Evolutionary conservation across 345 rosid species (phyloP).

Genomic region (Eutrema japonicum): DNA sequence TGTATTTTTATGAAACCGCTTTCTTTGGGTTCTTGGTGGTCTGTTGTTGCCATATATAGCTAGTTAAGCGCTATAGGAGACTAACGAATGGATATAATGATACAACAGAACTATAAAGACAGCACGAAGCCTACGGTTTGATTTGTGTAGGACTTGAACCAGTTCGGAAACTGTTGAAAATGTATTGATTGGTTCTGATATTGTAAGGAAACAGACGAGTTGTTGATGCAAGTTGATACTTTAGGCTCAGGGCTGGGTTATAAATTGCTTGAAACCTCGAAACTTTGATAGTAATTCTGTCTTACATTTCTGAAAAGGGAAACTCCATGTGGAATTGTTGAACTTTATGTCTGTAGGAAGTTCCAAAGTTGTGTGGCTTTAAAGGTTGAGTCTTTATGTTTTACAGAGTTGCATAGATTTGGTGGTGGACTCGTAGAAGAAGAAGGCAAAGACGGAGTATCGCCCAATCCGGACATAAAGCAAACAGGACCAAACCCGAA

Average conservation of each 20-base stretch:
- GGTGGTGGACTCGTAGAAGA: conserved; percentile 80
- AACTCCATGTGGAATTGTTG: background rate
- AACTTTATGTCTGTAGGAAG: conserved; percentile 9
- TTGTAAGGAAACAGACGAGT: background rate
- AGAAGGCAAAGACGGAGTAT: conserved; percentile 62
- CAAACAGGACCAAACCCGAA: conserved; percentile 64
- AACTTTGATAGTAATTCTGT: background rate
- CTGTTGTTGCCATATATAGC: background rate
- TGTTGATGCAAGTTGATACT: background rate
- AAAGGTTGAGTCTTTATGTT: conserved; percentile 24
- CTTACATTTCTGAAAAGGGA: background rate
- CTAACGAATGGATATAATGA: background rate
- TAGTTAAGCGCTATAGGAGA: background rate
- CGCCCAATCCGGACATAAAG: conserved; percentile 60
- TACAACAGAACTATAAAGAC: background rate
- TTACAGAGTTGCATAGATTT: conserved; percentile 80
- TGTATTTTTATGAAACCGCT: background rate
- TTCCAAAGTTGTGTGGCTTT: conserved; percentile 7
- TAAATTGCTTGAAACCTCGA: conserved; percentile 1
- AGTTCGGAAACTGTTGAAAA: background rate
- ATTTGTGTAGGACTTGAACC: background rate
- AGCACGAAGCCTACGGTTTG: background rate
- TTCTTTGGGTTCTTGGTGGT: background rate
- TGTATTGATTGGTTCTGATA: background rate
- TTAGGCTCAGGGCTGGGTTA: conserved; percentile 3